Evolutionary conservation across 257 asterid species (phyloP).

Genomic region (Schizonepeta tenuifolia): DNA sequence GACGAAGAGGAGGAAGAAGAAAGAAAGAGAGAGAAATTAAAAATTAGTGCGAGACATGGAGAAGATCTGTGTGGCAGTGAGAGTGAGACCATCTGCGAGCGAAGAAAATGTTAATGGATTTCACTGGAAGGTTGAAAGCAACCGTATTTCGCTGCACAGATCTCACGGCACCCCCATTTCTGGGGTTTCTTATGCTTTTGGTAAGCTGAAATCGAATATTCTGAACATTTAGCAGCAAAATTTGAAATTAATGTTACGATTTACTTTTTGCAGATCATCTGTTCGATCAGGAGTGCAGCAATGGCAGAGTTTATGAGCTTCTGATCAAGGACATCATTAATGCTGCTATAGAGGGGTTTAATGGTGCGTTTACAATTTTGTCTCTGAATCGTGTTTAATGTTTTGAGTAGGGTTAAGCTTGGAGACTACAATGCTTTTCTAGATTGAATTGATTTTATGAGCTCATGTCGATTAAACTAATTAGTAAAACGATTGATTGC

Average conservation of each 20-base stretch:
- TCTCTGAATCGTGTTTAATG: not conserved
- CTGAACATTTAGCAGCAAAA: not conserved
- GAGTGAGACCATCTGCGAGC: conserved; percentile 75
- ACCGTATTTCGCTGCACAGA: conserved; percentile 81
- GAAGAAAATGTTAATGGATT: conserved; percentile 62
- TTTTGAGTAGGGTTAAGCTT: conserved; percentile 14
- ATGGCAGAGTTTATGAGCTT: conserved; percentile 74
- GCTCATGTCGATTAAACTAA: not conserved
- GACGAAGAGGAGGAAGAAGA: too few species aligned
- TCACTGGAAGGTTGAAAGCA: conserved; percentile 79
- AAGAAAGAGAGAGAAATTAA: not conserved
- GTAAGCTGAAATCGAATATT: conserved; percentile 33
- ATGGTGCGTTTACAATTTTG: conserved; percentile 51
- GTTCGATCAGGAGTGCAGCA: conserved; percentile 77
- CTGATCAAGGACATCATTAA: conserved; percentile 70
- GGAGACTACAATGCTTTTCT: conserved; percentile 15
- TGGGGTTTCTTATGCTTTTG: conserved; percentile 83
- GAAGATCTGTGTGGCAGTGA: conserved; percentile 91
- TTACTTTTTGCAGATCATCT: conserved; percentile 69
- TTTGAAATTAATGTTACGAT: not conserved
- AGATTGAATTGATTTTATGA: not conserved
- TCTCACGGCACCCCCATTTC: conserved; percentile 76
- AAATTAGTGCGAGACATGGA: conserved; percentile 60
- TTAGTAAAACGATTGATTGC: not conserved
- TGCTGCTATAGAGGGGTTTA: conserved; percentile 89